phyloP scores from a whole-genome alignment of 75 land plant genomes.

The Larix kaempferi region DNA sequence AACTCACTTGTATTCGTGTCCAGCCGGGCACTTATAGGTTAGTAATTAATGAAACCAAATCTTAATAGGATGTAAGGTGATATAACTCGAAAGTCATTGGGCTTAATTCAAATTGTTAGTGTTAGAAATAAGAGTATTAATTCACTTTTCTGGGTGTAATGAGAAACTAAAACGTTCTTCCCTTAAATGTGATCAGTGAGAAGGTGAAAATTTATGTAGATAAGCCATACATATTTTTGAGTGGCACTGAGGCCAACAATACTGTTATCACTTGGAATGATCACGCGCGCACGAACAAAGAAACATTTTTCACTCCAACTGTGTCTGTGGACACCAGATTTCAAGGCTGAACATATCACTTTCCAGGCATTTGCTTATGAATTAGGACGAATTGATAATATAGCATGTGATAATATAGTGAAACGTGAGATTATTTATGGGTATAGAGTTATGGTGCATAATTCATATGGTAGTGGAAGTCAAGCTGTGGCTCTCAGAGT shows the following conservation, averaged over 20 bases:
- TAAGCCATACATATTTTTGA: slow-evolving; percentile 30
- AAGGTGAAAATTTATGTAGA: slow-evolving; percentile 28
- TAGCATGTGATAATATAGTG: too few relatives aligned
- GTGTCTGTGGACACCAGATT: slow-evolving; percentile 31
- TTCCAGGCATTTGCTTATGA: slow-evolving; percentile 24
- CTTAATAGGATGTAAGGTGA: too few relatives aligned
- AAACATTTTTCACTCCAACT: slow-evolving; percentile 26
- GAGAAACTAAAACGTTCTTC: too few relatives aligned
- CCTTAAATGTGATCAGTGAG: slow-evolving; percentile 22
- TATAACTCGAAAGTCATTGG: too few relatives aligned
- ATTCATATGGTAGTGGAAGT: slow-evolving; percentile 13
- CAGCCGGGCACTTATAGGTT: slow-evolving; percentile 16
- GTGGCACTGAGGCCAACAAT: slow-evolving; percentile 22
- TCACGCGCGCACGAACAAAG: slow-evolving; percentile 10
- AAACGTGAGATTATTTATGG: slow-evolving; percentile 15
- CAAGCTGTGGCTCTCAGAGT: slow-evolving; percentile 24
- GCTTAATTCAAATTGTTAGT: too few relatives aligned
- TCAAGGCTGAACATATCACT: slow-evolving; percentile 37
- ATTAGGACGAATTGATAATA: too few relatives aligned
- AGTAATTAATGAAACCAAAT: too few relatives aligned
- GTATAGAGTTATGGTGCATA: slow-evolving; percentile 2
- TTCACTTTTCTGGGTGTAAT: too few relatives aligned
- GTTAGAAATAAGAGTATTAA: too few relatives aligned
- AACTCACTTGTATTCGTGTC: not conserved
- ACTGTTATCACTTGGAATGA: slow-evolving; percentile 32